Base-by-base conservation (phyloP, 192 early-diverging fungal genomes). In the Coemansia sp. region DNA sequence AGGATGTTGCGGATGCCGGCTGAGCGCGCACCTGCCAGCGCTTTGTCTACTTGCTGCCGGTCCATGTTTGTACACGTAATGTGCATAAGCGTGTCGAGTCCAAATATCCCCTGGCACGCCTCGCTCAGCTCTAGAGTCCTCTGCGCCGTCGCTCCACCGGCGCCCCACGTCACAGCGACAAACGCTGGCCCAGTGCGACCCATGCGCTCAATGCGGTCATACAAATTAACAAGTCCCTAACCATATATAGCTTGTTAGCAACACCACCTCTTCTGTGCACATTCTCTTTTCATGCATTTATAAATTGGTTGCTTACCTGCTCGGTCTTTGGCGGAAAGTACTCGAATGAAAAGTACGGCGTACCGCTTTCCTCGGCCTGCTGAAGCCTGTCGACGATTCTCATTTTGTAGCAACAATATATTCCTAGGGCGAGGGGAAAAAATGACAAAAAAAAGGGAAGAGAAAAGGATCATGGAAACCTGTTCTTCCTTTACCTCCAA, bases 11-110 rank as follows among this genome's bases (percentile, higher is more conserved):
- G 93, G 59, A 96, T 90, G 0, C 96, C 95, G 22, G 89, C 88
- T 3, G 84, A 84, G 70, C 96, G 94, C 17, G 96, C 96, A 32
- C 88, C 87, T 75, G 83, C 66, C 22, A 99, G 82, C 2, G 95
- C 97, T 35, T 62, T 68, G 64, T 98, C 96, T 40, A 99, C 87
- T 82, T 91, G 94, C 32, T 85, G 85, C 22, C 82, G 79, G 51
- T 94, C 94, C 95, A 97, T 99, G 74, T 99, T 99, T 58, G 97
- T 98, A 71, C 97, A 99, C 15, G 96, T 99, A 74, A 99, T 84
- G 74, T 99, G 97, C 96, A 98, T 96, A 65, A 88, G 85, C 0
- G 94, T 92, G 65, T 98, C 94, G 20, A 98, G 85, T 3, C 95
- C 95, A 68, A 94, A 94, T 1, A 96, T 92, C 32, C 88, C 86